phyloP scores from a whole-genome alignment of 1,139 yeast species.

The Taphrina wiesneri region DNA sequence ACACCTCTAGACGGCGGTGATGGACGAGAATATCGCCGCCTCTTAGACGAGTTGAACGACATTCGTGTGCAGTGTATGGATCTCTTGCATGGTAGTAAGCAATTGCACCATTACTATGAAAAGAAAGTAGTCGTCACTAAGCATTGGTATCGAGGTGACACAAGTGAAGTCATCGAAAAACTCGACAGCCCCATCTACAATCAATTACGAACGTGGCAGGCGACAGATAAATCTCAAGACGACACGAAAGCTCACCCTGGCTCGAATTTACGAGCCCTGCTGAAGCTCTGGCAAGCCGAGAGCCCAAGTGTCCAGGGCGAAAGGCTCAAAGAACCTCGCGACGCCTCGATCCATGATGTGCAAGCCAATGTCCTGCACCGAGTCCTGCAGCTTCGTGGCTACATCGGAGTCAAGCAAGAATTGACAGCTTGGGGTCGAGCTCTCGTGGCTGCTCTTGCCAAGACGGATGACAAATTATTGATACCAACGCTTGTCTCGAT shows the following conservation, averaged over 20 bases:
- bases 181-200: constrained; percentile 46
- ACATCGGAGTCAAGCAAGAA: constrained; percentile 52
- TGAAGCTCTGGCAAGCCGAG: constrained; percentile 42
- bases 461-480: constrained; percentile 41
- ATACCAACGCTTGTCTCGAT: constrained; percentile 41
- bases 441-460: constrained; percentile 44
- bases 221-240: constrained; percentile 35
- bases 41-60: constrained; percentile 55
- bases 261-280: constrained; percentile 36
- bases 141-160: constrained; percentile 18
- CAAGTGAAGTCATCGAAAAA: constrained; percentile 22
- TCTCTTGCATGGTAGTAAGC: constrained; percentile 58
- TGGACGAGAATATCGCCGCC: constrained; percentile 52
- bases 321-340: constrained; percentile 28
- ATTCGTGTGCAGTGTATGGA: constrained; percentile 64
- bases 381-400: constrained; percentile 57
- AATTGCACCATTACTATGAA: constrained; percentile 82
- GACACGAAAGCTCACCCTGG: not conserved
- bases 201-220: constrained; percentile 48
- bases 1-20: constrained; percentile 70
- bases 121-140: constrained; percentile 43
- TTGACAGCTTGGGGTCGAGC: constrained; percentile 62
- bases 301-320: not conserved
- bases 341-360: constrained; percentile 55
- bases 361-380: constrained; percentile 64